Base-by-base conservation (phyloP, 192 early-diverging fungal genomes). In the Rhizophagus sp. region DNA sequence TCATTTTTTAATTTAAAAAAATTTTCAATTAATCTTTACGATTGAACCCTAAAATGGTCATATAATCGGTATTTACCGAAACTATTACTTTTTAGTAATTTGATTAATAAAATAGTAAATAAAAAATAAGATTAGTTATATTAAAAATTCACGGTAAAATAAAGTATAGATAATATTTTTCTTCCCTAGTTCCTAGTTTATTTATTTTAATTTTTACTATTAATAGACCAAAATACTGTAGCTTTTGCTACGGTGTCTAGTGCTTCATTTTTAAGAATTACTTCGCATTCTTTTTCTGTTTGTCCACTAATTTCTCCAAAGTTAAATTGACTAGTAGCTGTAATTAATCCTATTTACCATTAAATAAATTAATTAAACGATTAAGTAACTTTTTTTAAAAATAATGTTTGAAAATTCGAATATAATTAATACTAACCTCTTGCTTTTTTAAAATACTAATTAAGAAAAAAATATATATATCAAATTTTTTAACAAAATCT, bases 391-490 rank as follows among this genome's bases (percentile, higher is more conserved):
- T 30, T 30, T 30, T 30, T 30, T 30, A n/a, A n/a, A n/a, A n/a
- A n/a, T 30, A 30, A 30, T 30, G 30, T 30, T 30, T 30, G 30
- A 30, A 30, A 30, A 30, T 30, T 30, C 30, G 30, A 30, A 30
- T 30, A 30, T 62, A 73, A 15, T 52, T 52, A 17, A 52, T 12
- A 68, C 12, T 44, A 63, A 81, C 81, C 85, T 33, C 83, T 73
- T 39, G 85, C 85, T 75, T 85, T 85, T 61, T 87, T 87, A 34
- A 70, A 75, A 64, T 82, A 87, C 86, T 87, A 52, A 49, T 24
- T 34, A 47, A 34, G 49, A 12, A 24, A 50, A 19, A 62, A 44
- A 62, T 25, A 36, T n/a, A 39, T 57, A 47, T 9, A 10, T 74
- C n/a, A n/a, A 5, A 61, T 72, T 70, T 36, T 30, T 12, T 66